phyloP scores from a whole-genome alignment of 2,329 filamentous ascomycete genomes.

The Sodiomyces alkalinus region DNA sequence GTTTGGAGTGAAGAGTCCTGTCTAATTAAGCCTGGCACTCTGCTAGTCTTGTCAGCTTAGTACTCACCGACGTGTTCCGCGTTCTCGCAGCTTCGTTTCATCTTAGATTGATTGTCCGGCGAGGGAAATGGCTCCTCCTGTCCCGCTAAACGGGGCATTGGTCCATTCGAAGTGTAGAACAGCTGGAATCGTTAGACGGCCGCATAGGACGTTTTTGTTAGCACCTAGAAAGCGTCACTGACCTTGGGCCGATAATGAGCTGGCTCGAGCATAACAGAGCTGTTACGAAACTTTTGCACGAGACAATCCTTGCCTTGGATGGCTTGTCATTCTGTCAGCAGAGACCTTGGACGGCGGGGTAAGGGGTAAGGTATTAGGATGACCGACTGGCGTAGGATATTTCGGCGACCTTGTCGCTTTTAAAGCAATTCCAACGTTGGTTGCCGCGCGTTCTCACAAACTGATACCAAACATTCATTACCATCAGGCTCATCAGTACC shows the following conservation, averaged over 20 bases:
- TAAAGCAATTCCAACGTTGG: constrained; percentile 65
- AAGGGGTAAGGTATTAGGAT: accelerated
- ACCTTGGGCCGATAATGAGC: constrained; percentile 75
- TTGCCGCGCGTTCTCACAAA: constrained; percentile 59
- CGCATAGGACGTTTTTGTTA: no score
- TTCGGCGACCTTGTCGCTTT: constrained; percentile 72
- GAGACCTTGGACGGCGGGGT: no score
- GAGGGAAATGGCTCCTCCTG: constrained; percentile 61
- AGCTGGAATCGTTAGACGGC: no score
- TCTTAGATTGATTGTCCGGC: constrained; percentile 75
- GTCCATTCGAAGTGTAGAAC: constrained; percentile 35
- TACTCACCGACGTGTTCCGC: constrained; percentile 65
- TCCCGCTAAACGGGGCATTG: constrained; percentile 40
- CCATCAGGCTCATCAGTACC: no score
- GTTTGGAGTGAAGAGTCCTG: constrained; percentile 58
- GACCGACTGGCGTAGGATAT: constrained; percentile 86
- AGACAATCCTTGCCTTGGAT: constrained; percentile 88
- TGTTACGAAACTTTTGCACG: constrained; percentile 92
- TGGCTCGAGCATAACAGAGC: constrained; percentile 83
- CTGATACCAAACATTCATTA: no score
- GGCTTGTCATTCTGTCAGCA: constrained; percentile 32
- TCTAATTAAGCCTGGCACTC: neutral
- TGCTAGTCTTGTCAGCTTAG: neutral
- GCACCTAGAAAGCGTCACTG: constrained; percentile 8
- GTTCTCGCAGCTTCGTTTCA: constrained; percentile 76